phyloP scores from a whole-genome alignment of 2,329 filamentous ascomycete genomes.

The Penicillium aurantiogriseum region DNA sequence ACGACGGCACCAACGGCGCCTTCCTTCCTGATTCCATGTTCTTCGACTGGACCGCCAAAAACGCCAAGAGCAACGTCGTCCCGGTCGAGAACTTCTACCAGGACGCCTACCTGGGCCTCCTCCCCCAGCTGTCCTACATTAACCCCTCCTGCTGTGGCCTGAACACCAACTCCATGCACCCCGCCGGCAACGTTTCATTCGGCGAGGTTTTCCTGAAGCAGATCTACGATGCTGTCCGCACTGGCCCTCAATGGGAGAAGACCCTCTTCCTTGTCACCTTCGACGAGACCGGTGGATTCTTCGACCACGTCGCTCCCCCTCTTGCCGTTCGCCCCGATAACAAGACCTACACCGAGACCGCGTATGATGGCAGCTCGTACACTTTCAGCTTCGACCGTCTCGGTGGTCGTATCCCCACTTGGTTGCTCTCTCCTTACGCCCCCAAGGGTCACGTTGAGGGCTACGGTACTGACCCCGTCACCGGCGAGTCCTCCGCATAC shows the following conservation, averaged over 20 bases:
- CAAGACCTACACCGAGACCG: constrained; percentile 37
- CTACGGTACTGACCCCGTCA: constrained; percentile 28
- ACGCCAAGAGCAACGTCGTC: constrained; percentile 27
- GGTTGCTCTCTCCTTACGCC: constrained; percentile 31
- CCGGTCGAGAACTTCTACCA: constrained; percentile 35
- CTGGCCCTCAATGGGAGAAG: constrained; percentile 37
- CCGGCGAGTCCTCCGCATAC: constrained; percentile 27
- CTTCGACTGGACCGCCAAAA: constrained; percentile 32
- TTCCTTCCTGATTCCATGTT: constrained; percentile 30
- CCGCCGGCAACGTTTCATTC: constrained; percentile 35
- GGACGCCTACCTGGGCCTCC: constrained; percentile 30
- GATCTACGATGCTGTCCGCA: constrained; percentile 38
- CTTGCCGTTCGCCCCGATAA: constrained; percentile 35
- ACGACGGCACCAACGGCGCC: constrained; percentile 32
- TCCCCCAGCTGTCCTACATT: constrained; percentile 35
- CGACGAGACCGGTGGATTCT: constrained; percentile 41
- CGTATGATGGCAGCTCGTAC: constrained; percentile 24
- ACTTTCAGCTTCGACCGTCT: constrained; percentile 30
- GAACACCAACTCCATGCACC: constrained; percentile 32
- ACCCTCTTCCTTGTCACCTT: constrained; percentile 37
- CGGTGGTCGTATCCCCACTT: constrained; percentile 33
- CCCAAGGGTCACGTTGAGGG: constrained; percentile 29
- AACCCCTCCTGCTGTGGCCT: constrained; percentile 39
- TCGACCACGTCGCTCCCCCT: constrained; percentile 38
- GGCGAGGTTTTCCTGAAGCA: constrained; percentile 39